Base-by-base conservation (phyloP, 306 rosid species). In the Prosopis cineraria region DNA sequence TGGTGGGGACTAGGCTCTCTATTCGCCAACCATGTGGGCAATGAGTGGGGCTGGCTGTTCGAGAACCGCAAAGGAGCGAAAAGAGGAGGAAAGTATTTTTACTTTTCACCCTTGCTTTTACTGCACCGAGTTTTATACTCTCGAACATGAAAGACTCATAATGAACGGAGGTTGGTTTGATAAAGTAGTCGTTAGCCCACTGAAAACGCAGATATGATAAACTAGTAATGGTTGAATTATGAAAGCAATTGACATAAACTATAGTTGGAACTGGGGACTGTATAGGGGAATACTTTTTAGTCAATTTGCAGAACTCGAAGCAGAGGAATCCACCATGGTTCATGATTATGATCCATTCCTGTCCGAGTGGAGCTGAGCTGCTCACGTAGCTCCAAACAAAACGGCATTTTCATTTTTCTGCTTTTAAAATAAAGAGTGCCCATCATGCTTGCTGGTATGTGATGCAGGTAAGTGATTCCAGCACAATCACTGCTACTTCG, bases 301-400 rank as follows among this genome's bases (percentile, higher is more conserved):
- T 62, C 34, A 79, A 62, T 60, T 85, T 75, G 83, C 85, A 87
- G 81, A 88, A 87, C 90, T 88, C 89, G 87, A 89, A 83, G 90
- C 81, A 82, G 82, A 86, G 76, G 77, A 78, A 81, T 74, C 84
- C 88, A 85, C 86, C 71, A 36, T 76, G 79, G 79, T 78, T 83
- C 85, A 89, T 89, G 85, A 90, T 89, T 93, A 76, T 77, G 78
- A 79, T 55, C 44, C 84, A 76, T 74, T 76, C 63, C 52, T 74
- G 68, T 41, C 62, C 68, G 60, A 55, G 80, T 80, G 85, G 83
- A 82, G 78, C 75, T 20, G 63, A 65, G 36, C 84, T 63, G 60
- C 52, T 56, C 48, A 27, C 58, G 58, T 76, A 48, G 82, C 77
- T 69, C 78, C 77, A 71, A 74, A 34, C 30, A 68, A 55, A 40